Conservation (phyloP, 202 grass and related monocot genomes). For the Miscanthus sacchariflorus region DNA sequence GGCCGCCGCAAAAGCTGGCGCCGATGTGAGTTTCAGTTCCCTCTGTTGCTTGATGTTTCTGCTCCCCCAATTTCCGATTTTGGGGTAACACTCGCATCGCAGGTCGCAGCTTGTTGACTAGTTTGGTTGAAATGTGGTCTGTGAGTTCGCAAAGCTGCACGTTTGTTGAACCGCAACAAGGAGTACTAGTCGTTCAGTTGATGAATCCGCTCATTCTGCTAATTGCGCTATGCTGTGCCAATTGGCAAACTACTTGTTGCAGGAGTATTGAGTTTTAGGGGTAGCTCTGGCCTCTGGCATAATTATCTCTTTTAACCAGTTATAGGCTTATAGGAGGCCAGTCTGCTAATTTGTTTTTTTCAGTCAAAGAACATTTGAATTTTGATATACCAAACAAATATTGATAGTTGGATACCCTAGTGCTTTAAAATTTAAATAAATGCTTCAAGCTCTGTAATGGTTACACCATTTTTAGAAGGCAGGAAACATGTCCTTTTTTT, state of each 20-base stretch:
- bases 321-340: not conserved
- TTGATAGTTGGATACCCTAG: not conserved
- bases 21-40: conserved; percentile 64
- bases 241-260: not conserved
- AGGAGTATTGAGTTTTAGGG: not conserved
- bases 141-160: not conserved
- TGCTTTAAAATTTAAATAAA: conserved; percentile 6
- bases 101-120: conserved; percentile 5
- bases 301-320: conserved; percentile 11
- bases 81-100: not conserved
- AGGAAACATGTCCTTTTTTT: conserved; percentile 9
- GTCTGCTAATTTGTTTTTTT: not conserved
- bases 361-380: not conserved
- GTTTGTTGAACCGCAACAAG: not conserved
- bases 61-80: not conserved
- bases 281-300: conserved; percentile 26
- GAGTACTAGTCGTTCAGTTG: not conserved
- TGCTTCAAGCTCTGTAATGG: not conserved
- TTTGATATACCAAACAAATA: not conserved
- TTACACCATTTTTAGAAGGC: not conserved
- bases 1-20: conserved; percentile 71
- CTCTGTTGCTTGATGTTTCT: not conserved
- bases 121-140: not conserved
- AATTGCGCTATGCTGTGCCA: not conserved
- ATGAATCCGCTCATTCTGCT: conserved; percentile 18